phyloP scores from a whole-genome alignment of 2,329 filamentous ascomycete species.

The Cytospora piceae region DNA sequence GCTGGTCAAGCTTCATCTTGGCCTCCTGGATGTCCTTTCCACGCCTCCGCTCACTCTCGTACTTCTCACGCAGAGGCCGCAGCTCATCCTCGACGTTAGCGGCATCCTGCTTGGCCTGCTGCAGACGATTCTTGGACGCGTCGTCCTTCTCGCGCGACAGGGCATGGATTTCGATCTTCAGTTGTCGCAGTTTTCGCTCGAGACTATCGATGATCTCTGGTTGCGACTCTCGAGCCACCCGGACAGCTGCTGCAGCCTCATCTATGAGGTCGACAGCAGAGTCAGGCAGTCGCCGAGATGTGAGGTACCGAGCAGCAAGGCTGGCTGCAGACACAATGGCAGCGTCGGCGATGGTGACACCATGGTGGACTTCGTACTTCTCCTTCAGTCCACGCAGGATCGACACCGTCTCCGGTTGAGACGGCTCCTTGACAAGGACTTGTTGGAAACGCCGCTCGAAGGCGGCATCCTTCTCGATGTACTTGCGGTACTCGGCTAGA shows the following conservation, averaged over 20 bases:
- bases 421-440: conserved; percentile 93
- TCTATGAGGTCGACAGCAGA: conserved; percentile 97
- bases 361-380: conserved; percentile 96
- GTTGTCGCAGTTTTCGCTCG: conserved; percentile 84
- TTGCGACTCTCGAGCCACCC: conserved; percentile 93
- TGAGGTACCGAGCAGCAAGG: conserved; percentile 91
- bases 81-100: conserved; percentile 95
- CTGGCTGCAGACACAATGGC: conserved; percentile 92
- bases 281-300: conserved; percentile 86
- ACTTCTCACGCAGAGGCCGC: conserved; percentile 89
- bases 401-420: conserved; percentile 86
- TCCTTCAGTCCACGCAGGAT: conserved; percentile 99
- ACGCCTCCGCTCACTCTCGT: conserved; percentile 88
- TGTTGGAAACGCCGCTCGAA: conserved; percentile 99
- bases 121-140: conserved; percentile 81
- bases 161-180: conserved; percentile 97
- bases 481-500: conserved; percentile 93
- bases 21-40: conserved; percentile 91
- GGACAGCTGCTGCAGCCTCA: conserved; percentile 94
- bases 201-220: conserved; percentile 94
- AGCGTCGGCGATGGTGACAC: conserved; percentile 93
- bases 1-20: conserved; percentile 90
- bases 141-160: conserved; percentile 93
- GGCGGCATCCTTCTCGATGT: conserved; percentile 97
- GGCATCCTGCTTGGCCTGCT: conserved; percentile 84